phyloP scores from a whole-genome alignment of 1,284 basidiomycete species.

The Pterulicium gracile region DNA sequence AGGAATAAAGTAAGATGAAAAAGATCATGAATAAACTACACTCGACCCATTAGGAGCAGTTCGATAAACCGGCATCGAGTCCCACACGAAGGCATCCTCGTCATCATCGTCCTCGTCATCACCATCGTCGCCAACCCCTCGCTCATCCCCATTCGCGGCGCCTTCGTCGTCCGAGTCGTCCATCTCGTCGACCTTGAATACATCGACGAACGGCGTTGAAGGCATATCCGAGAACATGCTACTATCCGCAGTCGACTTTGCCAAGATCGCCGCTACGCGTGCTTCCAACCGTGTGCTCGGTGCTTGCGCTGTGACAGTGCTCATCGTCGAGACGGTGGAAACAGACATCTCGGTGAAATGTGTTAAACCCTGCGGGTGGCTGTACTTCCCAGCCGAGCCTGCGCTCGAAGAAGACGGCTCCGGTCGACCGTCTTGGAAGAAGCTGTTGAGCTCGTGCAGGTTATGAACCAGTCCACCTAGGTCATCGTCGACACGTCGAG shows the following conservation, averaged over 20 bases:
- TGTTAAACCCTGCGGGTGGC: background rate
- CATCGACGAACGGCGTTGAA: conserved; percentile 68
- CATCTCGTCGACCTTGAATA: conserved; percentile 47
- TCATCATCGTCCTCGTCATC: background rate
- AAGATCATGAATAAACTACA: no score
- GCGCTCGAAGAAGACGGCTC: no score
- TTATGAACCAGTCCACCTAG: conserved; percentile 82
- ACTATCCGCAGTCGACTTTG: conserved; percentile 52
- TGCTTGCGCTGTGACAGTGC: conserved; percentile 20
- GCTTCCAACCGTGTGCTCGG: conserved; percentile 57
- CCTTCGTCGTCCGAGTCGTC: background rate
- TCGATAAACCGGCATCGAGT: background rate
- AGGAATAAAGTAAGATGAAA: no score
- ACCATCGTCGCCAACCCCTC: background rate
- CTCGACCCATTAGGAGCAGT: background rate
- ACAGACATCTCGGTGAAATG: background rate
- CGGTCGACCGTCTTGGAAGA: conserved; percentile 58
- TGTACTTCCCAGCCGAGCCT: background rate
- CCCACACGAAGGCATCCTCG: background rate
- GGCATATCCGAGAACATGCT: conserved; percentile 37
- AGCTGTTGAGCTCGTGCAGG: conserved; percentile 77
- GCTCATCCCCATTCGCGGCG: no score
- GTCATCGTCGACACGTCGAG: conserved; percentile 44
- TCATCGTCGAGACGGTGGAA: conserved; percentile 13
- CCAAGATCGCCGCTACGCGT: conserved; percentile 68